Percentiles rank a stretch among this genome's conserved stretches.
These are phyloP conservation scores for Malus sylvestris DNA, from an alignment of 306 rosid species.

Conservation along the genomic window DNA sequence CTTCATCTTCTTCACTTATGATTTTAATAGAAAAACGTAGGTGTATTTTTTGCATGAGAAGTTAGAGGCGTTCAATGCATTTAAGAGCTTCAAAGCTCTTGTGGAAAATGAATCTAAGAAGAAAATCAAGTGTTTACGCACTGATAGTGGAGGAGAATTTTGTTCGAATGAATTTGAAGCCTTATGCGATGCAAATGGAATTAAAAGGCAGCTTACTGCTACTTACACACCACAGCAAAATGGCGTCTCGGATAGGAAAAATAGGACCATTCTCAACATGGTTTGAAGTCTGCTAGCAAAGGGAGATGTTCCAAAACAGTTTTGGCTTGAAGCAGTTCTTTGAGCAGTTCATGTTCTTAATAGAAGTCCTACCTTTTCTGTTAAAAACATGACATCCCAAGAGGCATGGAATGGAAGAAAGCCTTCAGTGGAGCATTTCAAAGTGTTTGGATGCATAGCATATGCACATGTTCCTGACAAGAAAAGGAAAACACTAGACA, in stretches of 20 bases:
- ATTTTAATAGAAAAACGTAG: background rate
- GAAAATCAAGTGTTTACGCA: background rate
- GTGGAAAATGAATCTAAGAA: background rate
- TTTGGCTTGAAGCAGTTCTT: background rate
- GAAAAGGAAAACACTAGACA: background rate
- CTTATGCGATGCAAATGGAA: background rate
- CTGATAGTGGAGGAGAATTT: background rate
- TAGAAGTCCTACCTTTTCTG: background rate
- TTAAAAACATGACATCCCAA: no score
- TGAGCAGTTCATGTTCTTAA: background rate
- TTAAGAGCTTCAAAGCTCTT: background rate
- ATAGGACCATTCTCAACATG: background rate
- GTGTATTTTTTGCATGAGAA: background rate
- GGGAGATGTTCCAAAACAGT: background rate
- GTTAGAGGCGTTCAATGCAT: background rate
- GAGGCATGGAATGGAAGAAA: no score
- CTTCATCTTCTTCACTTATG: background rate
- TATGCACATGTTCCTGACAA: background rate
- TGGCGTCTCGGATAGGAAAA: background rate
- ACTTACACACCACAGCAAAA: background rate
- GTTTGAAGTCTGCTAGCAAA: background rate
- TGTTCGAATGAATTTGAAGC: background rate
- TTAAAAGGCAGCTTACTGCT: background rate
- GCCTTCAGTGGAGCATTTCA: background rate
- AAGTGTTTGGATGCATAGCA: background rate